Evolutionary conservation across 495 filamentous ascomycete species (phyloP).

Genomic region (Aspergillus ostianus): DNA sequence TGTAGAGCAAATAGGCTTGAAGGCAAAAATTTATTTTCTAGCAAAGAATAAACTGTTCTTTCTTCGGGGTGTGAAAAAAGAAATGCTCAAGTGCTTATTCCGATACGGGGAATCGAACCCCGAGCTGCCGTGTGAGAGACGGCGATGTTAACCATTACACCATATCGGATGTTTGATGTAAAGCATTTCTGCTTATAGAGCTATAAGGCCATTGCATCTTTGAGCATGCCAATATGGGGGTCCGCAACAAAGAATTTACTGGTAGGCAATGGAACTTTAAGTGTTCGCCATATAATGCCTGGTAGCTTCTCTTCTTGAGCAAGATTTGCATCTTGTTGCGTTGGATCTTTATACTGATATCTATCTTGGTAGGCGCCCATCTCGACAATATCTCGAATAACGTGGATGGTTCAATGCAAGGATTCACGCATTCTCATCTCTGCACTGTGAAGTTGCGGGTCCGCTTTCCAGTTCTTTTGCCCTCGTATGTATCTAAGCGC

Average conservation of each 20-base stretch:
- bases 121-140: slow-evolving; percentile 34
- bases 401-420: neutral
- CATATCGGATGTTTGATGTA: slow-evolving; percentile 25
- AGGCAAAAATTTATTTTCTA: no score
- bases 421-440: neutral
- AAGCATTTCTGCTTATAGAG: no score
- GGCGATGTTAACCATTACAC: slow-evolving; percentile 35
- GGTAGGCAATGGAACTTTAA: no score
- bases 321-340: neutral
- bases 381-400: neutral
- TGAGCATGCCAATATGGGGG: no score
- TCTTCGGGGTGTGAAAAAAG: neutral
- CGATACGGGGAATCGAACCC: slow-evolving; percentile 37
- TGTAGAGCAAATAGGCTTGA: no score
- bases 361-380: no score
- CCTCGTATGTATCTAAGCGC: neutral
- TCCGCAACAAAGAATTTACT: no score
- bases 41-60: no score
- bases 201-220: no score
- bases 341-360: neutral
- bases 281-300: no score
- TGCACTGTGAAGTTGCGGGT: neutral
- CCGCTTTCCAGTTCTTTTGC: neutral
- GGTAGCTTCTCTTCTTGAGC: no score
- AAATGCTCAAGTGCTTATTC: slow-evolving; percentile 3